Evolutionary conservation across 2,329 filamentous ascomycete species (phyloP).

Genomic region (Fusarium temperatum): DNA sequence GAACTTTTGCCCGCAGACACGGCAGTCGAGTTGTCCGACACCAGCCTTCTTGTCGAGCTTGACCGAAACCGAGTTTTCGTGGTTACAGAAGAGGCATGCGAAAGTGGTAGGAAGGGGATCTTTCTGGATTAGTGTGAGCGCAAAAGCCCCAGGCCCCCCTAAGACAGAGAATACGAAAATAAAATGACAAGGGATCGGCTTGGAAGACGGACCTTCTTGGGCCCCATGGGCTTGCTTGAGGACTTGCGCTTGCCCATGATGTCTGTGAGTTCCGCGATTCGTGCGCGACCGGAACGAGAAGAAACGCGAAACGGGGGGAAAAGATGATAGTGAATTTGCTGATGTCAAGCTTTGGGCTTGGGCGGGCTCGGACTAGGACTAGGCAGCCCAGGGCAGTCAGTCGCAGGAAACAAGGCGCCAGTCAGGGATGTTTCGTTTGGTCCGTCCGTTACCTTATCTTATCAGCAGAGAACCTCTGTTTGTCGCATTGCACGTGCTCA

Average conservation of each 20-base stretch:
- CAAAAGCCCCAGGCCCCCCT: background rate
- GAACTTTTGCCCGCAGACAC: constrained; percentile 92
- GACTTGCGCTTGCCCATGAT: constrained; percentile 93
- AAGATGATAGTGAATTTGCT: constrained; percentile 35
- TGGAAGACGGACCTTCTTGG: constrained; percentile 74
- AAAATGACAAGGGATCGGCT: constrained; percentile 3
- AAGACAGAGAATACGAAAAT: background rate
- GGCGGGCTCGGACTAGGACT: background rate
- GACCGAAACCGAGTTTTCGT: constrained; percentile 90
- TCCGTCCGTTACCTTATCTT: constrained; percentile 42
- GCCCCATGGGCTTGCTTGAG: constrained; percentile 81
- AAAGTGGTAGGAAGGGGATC: constrained; percentile 85
- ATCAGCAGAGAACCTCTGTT: constrained; percentile 20
- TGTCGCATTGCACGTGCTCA: constrained; percentile 38
- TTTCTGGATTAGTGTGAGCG: constrained; percentile 54
- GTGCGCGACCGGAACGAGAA: constrained; percentile 26
- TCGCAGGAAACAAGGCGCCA: constrained; percentile 23
- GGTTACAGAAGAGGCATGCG: constrained; percentile 97
- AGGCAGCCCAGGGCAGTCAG: background rate
- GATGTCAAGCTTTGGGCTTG: constrained; percentile 34
- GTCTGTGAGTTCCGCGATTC: constrained; percentile 24
- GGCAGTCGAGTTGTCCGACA: constrained; percentile 86
- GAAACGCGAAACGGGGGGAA: constrained; percentile 15
- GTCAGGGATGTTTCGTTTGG: constrained; percentile 17
- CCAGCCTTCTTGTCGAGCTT: constrained; percentile 94